Evolutionary conservation across 2,329 filamentous ascomycete species (phyloP).

Genomic region (Calonectria hongkongensis): DNA sequence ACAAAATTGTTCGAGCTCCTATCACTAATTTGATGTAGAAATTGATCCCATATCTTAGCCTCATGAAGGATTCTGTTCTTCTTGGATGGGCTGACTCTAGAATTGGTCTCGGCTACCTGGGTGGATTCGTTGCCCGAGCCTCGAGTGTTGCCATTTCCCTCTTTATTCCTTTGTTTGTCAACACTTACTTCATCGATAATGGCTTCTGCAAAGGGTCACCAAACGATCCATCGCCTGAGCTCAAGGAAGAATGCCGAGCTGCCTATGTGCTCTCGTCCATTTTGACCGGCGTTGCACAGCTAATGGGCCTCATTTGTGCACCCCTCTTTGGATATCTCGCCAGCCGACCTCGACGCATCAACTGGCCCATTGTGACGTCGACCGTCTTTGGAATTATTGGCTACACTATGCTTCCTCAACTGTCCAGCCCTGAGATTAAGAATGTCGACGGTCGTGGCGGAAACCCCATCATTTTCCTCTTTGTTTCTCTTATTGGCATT

Average conservation of each 20-base stretch:
- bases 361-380: conserved; percentile 83
- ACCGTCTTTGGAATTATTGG: conserved; percentile 85
- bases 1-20: neutral
- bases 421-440: conserved; percentile 84
- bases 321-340: conserved; percentile 91
- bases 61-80: conserved; percentile 77
- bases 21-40: conserved; percentile 51
- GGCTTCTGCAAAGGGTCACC: conserved; percentile 85
- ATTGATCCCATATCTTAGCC: conserved; percentile 74
- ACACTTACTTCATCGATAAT: conserved; percentile 89
- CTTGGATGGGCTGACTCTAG: conserved; percentile 85
- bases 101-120: conserved; percentile 91
- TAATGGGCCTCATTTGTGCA: conserved; percentile 88
- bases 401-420: conserved; percentile 84
- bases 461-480: conserved; percentile 80
- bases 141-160: conserved; percentile 96
- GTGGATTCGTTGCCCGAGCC: conserved; percentile 94
- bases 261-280: conserved; percentile 93
- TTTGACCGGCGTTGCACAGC: conserved; percentile 91
- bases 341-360: conserved; percentile 79
- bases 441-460: conserved; percentile 79
- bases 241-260: conserved; percentile 88
- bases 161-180: conserved; percentile 95
- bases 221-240: conserved; percentile 79
- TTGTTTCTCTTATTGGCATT: conserved; percentile 88